Evolutionary conservation across 2,329 filamentous ascomycete genomes (phyloP).

Genomic region (Talaromyces atroroseus): DNA sequence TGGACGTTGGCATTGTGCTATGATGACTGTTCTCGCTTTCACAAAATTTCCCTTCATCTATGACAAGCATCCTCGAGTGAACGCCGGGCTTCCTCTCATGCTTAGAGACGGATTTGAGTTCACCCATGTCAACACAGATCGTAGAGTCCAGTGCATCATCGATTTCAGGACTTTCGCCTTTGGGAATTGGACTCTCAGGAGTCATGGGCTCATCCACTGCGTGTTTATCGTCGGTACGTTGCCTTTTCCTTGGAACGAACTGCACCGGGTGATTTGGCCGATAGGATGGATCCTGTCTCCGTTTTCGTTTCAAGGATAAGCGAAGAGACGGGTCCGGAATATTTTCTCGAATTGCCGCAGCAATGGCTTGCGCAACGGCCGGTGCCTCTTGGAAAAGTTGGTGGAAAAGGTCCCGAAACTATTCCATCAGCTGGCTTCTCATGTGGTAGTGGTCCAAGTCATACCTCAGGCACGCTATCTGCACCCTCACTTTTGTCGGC

Average conservation of each 20-base stretch:
- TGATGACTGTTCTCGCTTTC: background rate
- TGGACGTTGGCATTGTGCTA: background rate
- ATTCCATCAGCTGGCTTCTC: background rate
- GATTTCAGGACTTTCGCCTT: background rate
- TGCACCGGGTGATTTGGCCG: background rate
- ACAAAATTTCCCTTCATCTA: background rate
- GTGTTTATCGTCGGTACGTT: background rate
- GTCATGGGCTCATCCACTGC: background rate
- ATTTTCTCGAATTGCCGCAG: background rate
- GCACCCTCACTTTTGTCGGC: background rate
- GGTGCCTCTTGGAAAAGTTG: slow-evolving; percentile 1
- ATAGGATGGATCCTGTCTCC: background rate
- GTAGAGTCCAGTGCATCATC: background rate
- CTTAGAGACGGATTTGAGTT: background rate
- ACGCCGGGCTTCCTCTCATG: background rate
- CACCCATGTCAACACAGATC: background rate
- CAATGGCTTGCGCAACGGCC: background rate
- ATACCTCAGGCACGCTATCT: background rate
- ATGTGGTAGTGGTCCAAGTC: background rate
- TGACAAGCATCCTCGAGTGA: background rate
- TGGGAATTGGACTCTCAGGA: background rate
- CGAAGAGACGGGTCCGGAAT: background rate
- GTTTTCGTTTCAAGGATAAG: background rate
- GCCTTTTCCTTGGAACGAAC: background rate
- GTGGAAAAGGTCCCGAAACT: background rate